phyloP scores from a whole-genome alignment of 2,329 filamentous ascomycete genomes.

The Pezicula carpinea region DNA sequence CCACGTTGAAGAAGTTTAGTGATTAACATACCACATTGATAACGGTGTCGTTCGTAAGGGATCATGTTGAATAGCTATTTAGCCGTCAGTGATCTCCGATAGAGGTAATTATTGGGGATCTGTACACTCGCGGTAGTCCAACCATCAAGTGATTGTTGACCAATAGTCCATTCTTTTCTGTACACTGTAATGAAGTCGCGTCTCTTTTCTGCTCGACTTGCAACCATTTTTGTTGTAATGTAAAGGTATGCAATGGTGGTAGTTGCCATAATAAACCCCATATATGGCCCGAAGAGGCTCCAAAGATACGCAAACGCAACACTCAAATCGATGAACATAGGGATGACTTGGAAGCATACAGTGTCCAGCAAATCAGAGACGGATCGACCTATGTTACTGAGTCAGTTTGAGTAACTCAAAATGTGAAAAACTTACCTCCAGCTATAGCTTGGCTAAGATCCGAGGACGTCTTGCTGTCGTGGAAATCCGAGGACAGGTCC shows the following conservation, averaged over 20 bases:
- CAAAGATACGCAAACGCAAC: constrained; percentile 58
- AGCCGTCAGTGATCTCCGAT: constrained; percentile 1
- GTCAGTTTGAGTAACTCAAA: too few species aligned
- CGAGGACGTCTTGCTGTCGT: constrained; percentile 59
- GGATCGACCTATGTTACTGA: constrained; percentile 35
- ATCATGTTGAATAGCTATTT: constrained; percentile 48
- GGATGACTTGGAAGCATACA: constrained; percentile 53
- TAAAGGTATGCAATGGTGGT: constrained; percentile 48
- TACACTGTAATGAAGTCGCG: constrained; percentile 28
- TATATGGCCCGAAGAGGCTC: constrained; percentile 57
- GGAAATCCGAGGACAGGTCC: constrained; percentile 66
- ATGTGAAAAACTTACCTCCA: constrained; percentile 35
- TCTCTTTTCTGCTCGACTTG: constrained; percentile 27
- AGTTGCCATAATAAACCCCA: constrained; percentile 44
- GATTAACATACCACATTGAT: constrained; percentile 29
- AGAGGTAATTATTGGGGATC: not conserved
- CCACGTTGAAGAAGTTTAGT: constrained; percentile 5
- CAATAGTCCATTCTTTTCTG: constrained; percentile 32
- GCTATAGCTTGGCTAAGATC: constrained; percentile 61
- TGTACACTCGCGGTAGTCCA: constrained; percentile 35
- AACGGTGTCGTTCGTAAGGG: constrained; percentile 47
- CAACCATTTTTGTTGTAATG: constrained; percentile 35
- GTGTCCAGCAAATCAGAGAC: constrained; percentile 56
- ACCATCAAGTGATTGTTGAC: constrained; percentile 33
- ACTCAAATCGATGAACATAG: constrained; percentile 57